phyloP scores from a whole-genome alignment of 306 rosid species.

The Casuarina equisetifolia region DNA sequence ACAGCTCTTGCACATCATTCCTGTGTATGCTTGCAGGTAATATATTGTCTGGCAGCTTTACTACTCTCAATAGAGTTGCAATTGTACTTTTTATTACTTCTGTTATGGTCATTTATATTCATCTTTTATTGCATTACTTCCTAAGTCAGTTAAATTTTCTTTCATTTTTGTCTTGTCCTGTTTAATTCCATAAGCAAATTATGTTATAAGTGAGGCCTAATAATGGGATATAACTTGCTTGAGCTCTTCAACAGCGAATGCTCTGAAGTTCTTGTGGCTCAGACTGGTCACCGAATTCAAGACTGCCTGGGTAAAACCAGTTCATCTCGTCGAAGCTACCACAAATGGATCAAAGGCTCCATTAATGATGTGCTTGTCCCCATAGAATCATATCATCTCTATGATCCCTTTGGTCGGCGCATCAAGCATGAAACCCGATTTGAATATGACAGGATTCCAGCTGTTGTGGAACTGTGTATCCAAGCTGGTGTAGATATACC shows the following conservation, averaged over 20 bases:
- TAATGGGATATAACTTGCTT: constrained; percentile 11
- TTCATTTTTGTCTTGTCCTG: constrained; percentile 6
- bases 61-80: constrained; percentile 10
- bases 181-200: constrained; percentile 1
- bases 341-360: constrained; percentile 89
- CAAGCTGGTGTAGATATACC: constrained; percentile 96
- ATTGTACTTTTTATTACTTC: background rate
- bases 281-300: constrained; percentile 65
- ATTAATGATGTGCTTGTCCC: constrained; percentile 80
- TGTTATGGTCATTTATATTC: background rate
- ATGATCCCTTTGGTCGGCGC: constrained; percentile 88
- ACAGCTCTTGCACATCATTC: constrained; percentile 73
- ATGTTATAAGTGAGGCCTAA: background rate
- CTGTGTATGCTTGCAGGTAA: constrained; percentile 88
- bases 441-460: constrained; percentile 89
- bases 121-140: background rate
- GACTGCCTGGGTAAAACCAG: constrained; percentile 61
- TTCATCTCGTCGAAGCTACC: constrained; percentile 68
- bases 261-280: constrained; percentile 87
- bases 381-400: constrained; percentile 83
- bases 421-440: constrained; percentile 82
- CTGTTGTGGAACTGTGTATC: constrained; percentile 91
- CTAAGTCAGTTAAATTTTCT: background rate
- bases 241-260: constrained; percentile 68
- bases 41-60: constrained; percentile 14